phyloP scores from a whole-genome alignment of 1,139 yeast species.

The Taphrina populina region DNA sequence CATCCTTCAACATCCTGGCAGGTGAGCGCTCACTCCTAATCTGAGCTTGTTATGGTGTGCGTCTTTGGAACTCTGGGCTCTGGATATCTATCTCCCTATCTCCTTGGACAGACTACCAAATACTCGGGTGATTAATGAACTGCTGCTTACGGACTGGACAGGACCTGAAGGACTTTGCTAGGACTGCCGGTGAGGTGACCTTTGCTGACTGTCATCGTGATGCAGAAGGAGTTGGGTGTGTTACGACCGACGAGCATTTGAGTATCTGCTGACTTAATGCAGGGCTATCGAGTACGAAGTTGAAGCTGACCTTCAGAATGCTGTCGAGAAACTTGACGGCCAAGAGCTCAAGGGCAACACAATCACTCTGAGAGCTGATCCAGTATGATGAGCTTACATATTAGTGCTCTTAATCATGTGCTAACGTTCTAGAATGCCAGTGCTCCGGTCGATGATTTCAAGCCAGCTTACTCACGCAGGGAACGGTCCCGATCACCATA shows the following conservation, averaged over 20 bases:
- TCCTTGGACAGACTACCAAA: slow-evolving; percentile 17
- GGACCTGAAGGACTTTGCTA: slow-evolving; percentile 41
- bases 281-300: slow-evolving; percentile 42
- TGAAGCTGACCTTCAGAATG: slow-evolving; percentile 41
- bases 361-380: slow-evolving; percentile 40
- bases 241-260: neutral
- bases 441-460: slow-evolving; percentile 35
- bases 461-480: slow-evolving; percentile 36
- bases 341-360: slow-evolving; percentile 40
- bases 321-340: slow-evolving; percentile 40
- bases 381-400: slow-evolving; percentile 37
- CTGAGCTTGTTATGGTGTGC: slow-evolving; percentile 32
- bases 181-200: slow-evolving; percentile 40
- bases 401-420: neutral
- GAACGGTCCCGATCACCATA: slow-evolving; percentile 20
- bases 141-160: slow-evolving; percentile 37
- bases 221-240: slow-evolving; percentile 41
- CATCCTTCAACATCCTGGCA: slow-evolving; percentile 42
- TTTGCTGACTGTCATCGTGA: slow-evolving; percentile 40
- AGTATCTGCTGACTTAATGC: neutral
- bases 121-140: slow-evolving; percentile 4
- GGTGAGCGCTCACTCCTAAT: slow-evolving; percentile 40
- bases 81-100: slow-evolving; percentile 15
- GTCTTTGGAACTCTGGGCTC: slow-evolving; percentile 24
- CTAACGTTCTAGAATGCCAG: slow-evolving; percentile 19